phyloP scores from a whole-genome alignment of 177 flowering plant species.

The Tripterygium wilfordii region DNA sequence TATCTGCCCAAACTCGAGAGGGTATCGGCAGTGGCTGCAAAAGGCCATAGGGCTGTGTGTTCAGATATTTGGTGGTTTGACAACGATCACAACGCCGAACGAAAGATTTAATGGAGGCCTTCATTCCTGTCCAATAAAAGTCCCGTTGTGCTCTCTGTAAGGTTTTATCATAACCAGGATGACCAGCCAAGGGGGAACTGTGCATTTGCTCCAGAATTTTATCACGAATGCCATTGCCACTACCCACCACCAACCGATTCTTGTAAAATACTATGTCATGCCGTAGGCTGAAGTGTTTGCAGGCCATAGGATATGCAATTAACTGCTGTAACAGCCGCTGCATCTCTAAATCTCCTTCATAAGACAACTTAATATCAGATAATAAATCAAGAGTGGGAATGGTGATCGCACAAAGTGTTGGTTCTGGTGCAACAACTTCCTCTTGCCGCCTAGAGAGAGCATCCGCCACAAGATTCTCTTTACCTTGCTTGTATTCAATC shows the following conservation, averaged over 20 bases:
- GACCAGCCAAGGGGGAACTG: too few relatives aligned
- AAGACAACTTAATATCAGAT: too few relatives aligned
- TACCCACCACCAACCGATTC: too few relatives aligned
- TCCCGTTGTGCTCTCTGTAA: not conserved
- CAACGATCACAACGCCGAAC: constrained; percentile 5
- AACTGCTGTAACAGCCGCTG: too few relatives aligned
- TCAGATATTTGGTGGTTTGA: constrained; percentile 3
- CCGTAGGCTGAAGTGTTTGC: too few relatives aligned
- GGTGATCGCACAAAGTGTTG: not conserved
- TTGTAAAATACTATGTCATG: too few relatives aligned
- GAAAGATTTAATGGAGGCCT: not conserved
- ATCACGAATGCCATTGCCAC: too few relatives aligned
- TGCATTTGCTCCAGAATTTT: too few relatives aligned
- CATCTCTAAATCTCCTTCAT: too few relatives aligned
- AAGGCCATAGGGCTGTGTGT: not conserved
- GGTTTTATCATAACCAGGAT: too few relatives aligned
- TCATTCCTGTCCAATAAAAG: constrained; percentile 1
- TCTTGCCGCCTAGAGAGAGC: constrained; percentile 4
- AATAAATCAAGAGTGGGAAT: not conserved
- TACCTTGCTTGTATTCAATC: not conserved
- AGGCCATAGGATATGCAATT: too few relatives aligned
- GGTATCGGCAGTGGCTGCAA: constrained; percentile 14
- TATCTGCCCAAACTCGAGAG: constrained; percentile 4
- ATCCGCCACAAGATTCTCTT: not conserved
- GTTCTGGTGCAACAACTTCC: not conserved